Percentiles rank a stretch among this genome's conserved stretches.
Conservation (phyloP, 495 filamentous ascomycete species). For the Annulohypoxylon stygium region DNA sequence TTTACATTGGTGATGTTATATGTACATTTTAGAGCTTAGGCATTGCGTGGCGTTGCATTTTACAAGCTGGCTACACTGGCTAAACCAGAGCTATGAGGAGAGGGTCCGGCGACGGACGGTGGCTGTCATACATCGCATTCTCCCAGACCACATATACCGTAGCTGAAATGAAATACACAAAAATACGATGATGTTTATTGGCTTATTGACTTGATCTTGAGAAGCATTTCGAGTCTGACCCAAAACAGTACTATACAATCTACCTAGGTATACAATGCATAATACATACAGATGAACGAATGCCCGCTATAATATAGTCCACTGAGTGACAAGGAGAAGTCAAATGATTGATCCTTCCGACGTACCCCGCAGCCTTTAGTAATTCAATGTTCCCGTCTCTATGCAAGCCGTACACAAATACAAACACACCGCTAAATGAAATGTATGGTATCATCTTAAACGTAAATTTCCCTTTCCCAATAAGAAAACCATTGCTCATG, state of each 20-base stretch:
- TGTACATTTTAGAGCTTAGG: slow-evolving; percentile 7
- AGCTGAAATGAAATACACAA: slow-evolving; percentile 11
- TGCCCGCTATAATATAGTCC: neutral
- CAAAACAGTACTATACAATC: neutral
- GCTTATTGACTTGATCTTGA: neutral
- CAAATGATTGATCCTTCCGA: neutral
- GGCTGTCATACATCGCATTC: slow-evolving; percentile 23
- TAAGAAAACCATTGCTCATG: neutral
- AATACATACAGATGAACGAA: slow-evolving; percentile 11
- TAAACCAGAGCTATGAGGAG: neutral
- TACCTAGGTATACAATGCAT: neutral
- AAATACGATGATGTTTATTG: neutral
- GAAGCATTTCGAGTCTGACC: neutral
- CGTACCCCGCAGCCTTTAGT: neutral
- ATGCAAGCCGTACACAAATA: neutral
- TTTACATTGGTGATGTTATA: slow-evolving; percentile 5
- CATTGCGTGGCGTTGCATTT: slow-evolving; percentile 25
- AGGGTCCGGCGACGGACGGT: neutral
- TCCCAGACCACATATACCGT: neutral
- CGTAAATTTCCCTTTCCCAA: neutral
- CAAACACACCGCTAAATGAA: slow-evolving; percentile 12
- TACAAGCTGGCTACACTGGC: slow-evolving; percentile 9
- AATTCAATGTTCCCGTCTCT: neutral
- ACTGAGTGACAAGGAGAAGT: neutral
- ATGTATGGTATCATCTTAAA: slow-evolving; percentile 17